A percentile compares a stretch with the other conserved stretches of the same genome.
Evolutionary conservation across 371 early-diverging fungal species (phyloP).

Genomic region (Batrachochytrium dendrobatidis): DNA sequence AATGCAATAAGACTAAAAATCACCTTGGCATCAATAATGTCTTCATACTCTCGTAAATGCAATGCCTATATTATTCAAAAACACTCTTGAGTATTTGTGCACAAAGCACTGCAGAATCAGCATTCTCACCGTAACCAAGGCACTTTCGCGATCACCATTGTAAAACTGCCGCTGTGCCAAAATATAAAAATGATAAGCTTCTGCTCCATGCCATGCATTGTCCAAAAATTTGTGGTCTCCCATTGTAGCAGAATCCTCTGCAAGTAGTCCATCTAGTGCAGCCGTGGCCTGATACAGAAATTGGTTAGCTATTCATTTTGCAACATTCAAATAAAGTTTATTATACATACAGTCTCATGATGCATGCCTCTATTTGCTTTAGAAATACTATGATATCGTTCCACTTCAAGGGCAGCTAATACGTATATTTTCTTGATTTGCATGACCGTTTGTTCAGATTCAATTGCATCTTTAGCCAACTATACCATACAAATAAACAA

Average conservation of each 20-base stretch:
- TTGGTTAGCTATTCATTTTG: not conserved
- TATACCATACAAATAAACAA: slow-evolving; percentile 10
- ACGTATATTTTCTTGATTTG: slow-evolving; percentile 46
- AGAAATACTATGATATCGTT: slow-evolving; percentile 35
- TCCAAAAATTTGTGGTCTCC: slow-evolving; percentile 33
- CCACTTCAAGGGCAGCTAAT: slow-evolving; percentile 48
- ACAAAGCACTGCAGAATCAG: not conserved
- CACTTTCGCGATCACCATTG: slow-evolving; percentile 31
- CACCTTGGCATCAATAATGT: slow-evolving; percentile 31
- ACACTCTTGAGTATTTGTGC: not conserved
- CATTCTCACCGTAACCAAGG: slow-evolving; percentile 35
- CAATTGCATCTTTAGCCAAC: slow-evolving; percentile 37
- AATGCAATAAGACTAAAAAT: slow-evolving; percentile 39
- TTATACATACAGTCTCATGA: not conserved
- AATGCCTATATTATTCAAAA: slow-evolving; percentile 23
- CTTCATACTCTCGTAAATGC: slow-evolving; percentile 40
- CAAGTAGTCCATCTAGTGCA: slow-evolving; percentile 37
- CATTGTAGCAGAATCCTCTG: slow-evolving; percentile 29
- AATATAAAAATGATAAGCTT: slow-evolving; percentile 49
- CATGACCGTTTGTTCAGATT: slow-evolving; percentile 28
- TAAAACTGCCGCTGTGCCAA: slow-evolving; percentile 47
- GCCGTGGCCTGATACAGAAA: slow-evolving; percentile 22
- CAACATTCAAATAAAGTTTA: not conserved
- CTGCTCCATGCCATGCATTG: slow-evolving; percentile 47
- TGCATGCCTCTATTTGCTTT: slow-evolving; percentile 13